Base-by-base conservation (phyloP, 495 filamentous ascomycete species). In the Xylaria grammica region DNA sequence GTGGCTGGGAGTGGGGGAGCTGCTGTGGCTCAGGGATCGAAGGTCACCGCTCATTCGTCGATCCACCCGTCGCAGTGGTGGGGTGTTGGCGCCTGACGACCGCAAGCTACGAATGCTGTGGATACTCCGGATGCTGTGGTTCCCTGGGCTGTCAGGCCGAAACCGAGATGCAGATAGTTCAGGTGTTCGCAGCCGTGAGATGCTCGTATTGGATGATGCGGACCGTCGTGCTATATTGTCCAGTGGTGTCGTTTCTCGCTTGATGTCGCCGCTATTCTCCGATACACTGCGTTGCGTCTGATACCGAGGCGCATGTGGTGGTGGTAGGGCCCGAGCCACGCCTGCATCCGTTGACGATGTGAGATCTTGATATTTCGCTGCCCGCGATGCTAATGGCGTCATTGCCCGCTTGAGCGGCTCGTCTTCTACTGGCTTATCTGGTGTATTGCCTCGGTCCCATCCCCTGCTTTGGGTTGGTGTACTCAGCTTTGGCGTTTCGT, bases 1-100 rank as follows among this genome's bases (percentile, higher is more conserved):
- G 59, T 30, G 38, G 45, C 54, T 65, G 62, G 42, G 38, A 63
- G 65, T 65, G 36, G 70, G 49, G 73, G 70, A 52, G 73, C 67
- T 69, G 74, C 75, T 63, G 60, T 55, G 51, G 79, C 86, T 89
- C 68, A 89, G 87, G 8, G 86, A 89, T 78, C 93, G 82, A 72
- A 95, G 79, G 84, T 96, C 90, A 72, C 91, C 90, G 78, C 91
- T 93, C 64, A 86, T 78, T 74, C 88, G 91, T 68, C 88, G 89
- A 73, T 87, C 88, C 62, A 85, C 84, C 60, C 91, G 85, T 65
- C 93, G 85, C 45, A 96, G 84, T 15, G 89, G 85, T 52, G 88
- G 90, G 22, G 87, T 88, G 52, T 75, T 71, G 52, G 59, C 67
- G 62, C 68, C 76, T 34, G 74, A 76, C 69, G 63, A 65, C 32